Evolutionary conservation across 208 protist genomes (phyloP), one percentile per base, ranked within the genome.

Genomic region (Entamoeba dispar): DNA sequence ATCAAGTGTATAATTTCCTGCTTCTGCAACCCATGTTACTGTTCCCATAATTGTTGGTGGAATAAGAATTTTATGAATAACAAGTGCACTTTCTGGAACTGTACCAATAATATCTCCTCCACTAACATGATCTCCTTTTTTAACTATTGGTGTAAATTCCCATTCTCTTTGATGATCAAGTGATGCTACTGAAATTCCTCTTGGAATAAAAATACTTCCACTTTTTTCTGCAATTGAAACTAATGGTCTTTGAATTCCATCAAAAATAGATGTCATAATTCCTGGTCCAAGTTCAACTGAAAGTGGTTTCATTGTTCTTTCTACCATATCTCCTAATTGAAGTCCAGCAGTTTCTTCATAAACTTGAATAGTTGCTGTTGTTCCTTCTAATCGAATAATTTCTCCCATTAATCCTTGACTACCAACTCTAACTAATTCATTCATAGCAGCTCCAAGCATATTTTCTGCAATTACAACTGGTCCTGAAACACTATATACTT

Each of bases 191-290:
- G 98, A 96, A 92, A 99, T 96, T 95, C 99, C 99, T 94, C 98
- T 97, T 47, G 99, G 98, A 95, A 99, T 99, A 96, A 98, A 99
- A 55, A 99, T 97, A 94, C 97, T 97, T 91, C 97, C 94, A 93
- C 97, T 97, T 95, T 97, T 96, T 73, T 98, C 96, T 94, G 97
- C 98, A 95, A 99, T 99, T 50, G 96, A 95, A 95, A 99, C 96
- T 69, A 99, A 97, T 90, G 99, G 99, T 91, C 99, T 97, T 97
- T 99, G 99, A 96, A 99, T 99, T 95, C 99, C 99, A 94, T 99
- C 99, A 95, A 99, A 99, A 95, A 99, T 99, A 93, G 97, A 97
- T 22, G 97, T 97, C 96, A 99, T 98, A 93, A 99, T 97, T 95
- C 98, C 99, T 61, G 99, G 99, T 94, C 99, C 99, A 49, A 99